Percentiles rank a stretch among this genome's conserved stretches.
phyloP scores from a whole-genome alignment of 768 basidiomycete species.

The Pleurotus giganteus region DNA sequence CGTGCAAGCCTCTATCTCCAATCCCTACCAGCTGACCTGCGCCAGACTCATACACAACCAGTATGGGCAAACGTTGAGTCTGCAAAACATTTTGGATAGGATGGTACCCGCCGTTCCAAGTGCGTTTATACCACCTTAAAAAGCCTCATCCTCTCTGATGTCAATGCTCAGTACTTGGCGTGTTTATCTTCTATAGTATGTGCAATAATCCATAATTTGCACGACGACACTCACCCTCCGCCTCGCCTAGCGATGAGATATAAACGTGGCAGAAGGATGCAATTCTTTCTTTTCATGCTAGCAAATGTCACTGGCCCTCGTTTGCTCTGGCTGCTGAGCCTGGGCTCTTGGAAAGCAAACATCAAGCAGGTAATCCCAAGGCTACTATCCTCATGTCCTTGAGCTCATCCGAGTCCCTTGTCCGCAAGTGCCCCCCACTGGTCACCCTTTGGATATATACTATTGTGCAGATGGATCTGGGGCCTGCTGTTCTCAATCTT shows the following conservation, averaged over 20 bases:
- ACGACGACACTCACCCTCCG: not conserved
- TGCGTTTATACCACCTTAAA: slow-evolving; percentile 32
- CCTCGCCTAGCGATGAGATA: slow-evolving; percentile 54
- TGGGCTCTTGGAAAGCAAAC: slow-evolving; percentile 65
- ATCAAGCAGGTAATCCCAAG: slow-evolving; percentile 63
- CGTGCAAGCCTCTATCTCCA: slow-evolving; percentile 26
- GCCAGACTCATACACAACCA: slow-evolving; percentile 74
- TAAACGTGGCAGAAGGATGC: slow-evolving; percentile 52
- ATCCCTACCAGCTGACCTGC: slow-evolving; percentile 7
- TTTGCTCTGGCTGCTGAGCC: slow-evolving; percentile 70
- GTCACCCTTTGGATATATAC: slow-evolving; percentile 79
- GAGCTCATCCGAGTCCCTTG: slow-evolving; percentile 3
- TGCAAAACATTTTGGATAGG: slow-evolving; percentile 48
- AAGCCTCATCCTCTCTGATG: not conserved
- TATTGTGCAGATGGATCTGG: slow-evolving; percentile 66
- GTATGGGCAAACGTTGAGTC: slow-evolving; percentile 60
- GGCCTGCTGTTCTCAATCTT: slow-evolving; percentile 58
- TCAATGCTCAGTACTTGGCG: slow-evolving; percentile 52
- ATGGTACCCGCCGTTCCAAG: slow-evolving; percentile 72
- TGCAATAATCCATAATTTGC: slow-evolving; percentile 2
- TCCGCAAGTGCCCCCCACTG: slow-evolving; percentile 65
- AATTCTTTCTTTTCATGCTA: slow-evolving; percentile 56
- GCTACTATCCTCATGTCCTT: not conserved
- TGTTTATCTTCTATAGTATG: slow-evolving; percentile 79
- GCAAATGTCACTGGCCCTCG: slow-evolving; percentile 59